phyloP scores from a whole-genome alignment of 108 stramenopile genomes.

The Pseudonitzschia pungens region DNA sequence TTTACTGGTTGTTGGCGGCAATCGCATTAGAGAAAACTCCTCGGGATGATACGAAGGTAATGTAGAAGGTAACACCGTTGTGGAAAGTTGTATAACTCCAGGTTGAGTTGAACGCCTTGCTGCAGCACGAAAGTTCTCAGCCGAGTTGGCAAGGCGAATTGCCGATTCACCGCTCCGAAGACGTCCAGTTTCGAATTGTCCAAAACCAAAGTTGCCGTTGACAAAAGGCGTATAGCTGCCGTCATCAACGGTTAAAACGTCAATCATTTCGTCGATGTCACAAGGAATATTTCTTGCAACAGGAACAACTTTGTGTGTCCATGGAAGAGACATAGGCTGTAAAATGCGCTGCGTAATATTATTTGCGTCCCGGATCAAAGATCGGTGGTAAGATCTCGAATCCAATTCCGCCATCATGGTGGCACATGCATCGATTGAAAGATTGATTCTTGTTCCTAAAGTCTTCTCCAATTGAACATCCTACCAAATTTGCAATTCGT shows the following conservation, averaged over 20 bases:
- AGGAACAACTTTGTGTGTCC: conserved; percentile 37
- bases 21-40: background rate
- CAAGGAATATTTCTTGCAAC: conserved; percentile 64
- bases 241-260: conserved; percentile 56
- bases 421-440: conserved; percentile 26
- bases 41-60: conserved; percentile 14
- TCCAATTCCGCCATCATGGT: conserved; percentile 31
- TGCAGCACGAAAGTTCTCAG: conserved; percentile 38
- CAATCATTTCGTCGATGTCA: conserved; percentile 78
- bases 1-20: background rate
- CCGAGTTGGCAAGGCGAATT: conserved; percentile 23
- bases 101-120: conserved; percentile 62
- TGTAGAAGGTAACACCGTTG: conserved; percentile 16
- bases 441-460: background rate
- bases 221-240: conserved; percentile 47
- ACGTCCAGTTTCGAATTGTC: conserved; percentile 62
- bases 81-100: conserved; percentile 56
- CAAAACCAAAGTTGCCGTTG: conserved; percentile 61
- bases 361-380: conserved; percentile 37
- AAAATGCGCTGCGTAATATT: conserved; percentile 23
- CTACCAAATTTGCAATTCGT: background rate
- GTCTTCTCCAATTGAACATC: background rate
- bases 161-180: conserved; percentile 31
- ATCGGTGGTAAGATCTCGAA: conserved; percentile 26
- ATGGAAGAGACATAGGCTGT: conserved; percentile 46